These are phyloP conservation scores for Pythium dissotocum DNA, from an alignment of 352 stramenopile genomes.

Conservation along the genomic window DNA sequence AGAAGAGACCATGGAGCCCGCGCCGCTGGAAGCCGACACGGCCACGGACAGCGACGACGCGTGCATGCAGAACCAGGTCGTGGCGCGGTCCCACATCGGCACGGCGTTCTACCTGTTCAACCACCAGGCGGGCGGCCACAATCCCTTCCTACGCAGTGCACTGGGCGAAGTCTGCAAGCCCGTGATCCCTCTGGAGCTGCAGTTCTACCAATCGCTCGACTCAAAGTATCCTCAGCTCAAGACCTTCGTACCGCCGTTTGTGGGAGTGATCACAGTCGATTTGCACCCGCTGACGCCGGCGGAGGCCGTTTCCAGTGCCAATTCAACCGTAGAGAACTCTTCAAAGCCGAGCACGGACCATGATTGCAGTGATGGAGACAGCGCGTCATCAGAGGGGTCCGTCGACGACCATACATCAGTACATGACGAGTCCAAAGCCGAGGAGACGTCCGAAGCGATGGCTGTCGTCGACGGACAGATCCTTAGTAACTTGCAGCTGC, in stretches of 20 bases:
- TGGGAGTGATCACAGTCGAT: conserved; percentile 68
- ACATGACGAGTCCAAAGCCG: neutral
- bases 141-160: conserved; percentile 63
- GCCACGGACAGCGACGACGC: conserved; percentile 25
- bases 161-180: conserved; percentile 77
- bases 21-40: neutral
- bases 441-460: neutral
- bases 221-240: conserved; percentile 55
- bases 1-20: neutral
- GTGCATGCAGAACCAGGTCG: conserved; percentile 47
- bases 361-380: neutral
- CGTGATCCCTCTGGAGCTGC: conserved; percentile 65
- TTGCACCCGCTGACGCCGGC: conserved; percentile 22
- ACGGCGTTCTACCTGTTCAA: conserved; percentile 79
- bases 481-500: conserved; percentile 10
- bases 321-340: neutral
- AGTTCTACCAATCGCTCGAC: conserved; percentile 72
- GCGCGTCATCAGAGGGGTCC: neutral
- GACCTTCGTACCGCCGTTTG: conserved; percentile 65
- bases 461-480: conserved; percentile 1
- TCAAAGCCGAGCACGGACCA: neutral
- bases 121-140: conserved; percentile 81
- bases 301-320: neutral
- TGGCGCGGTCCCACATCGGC: conserved; percentile 64
- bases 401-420: neutral